Percentiles rank a stretch among this genome's conserved stretches.
These are phyloP conservation scores for Calonectria crousiana DNA, from an alignment of 2,329 filamentous ascomycete genomes.

Conservation along the genomic window DNA sequence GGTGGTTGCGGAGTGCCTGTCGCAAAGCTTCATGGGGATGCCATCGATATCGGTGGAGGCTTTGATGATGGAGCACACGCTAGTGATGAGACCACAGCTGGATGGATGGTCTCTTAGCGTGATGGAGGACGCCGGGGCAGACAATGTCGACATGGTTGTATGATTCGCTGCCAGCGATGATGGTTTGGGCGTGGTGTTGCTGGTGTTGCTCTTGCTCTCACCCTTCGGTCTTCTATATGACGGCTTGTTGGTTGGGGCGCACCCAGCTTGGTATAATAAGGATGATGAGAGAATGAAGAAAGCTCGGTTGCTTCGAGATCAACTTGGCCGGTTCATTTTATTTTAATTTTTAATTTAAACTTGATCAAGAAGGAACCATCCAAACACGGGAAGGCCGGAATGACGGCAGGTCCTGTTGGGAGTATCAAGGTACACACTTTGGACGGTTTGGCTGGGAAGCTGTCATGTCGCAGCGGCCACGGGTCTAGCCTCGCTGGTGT, in stretches of 20 bases:
- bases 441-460: neutral
- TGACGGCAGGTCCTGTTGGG: neutral
- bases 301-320: neutral
- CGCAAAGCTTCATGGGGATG: neutral
- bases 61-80: constrained; percentile 10
- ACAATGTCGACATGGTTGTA: constrained; percentile 11
- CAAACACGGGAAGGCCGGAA: neutral
- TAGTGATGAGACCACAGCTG: constrained; percentile 2
- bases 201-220: neutral
- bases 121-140: constrained; percentile 9
- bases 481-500: neutral
- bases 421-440: neutral
- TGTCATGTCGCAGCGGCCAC: neutral
- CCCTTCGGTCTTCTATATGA: neutral
- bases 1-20: neutral
- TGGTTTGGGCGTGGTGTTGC: neutral
- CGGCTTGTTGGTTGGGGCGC: neutral
- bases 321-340: neutral
- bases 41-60: constrained; percentile 12
- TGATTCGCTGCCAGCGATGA: neutral
- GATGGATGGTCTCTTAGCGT: neutral
- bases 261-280: neutral
- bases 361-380: neutral
- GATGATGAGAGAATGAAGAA: neutral
- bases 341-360: neutral